Evolutionary conservation across 345 rosid genomes (phyloP), one percentile per base, ranked within the genome.

Genomic region (Mangifera indica): DNA sequence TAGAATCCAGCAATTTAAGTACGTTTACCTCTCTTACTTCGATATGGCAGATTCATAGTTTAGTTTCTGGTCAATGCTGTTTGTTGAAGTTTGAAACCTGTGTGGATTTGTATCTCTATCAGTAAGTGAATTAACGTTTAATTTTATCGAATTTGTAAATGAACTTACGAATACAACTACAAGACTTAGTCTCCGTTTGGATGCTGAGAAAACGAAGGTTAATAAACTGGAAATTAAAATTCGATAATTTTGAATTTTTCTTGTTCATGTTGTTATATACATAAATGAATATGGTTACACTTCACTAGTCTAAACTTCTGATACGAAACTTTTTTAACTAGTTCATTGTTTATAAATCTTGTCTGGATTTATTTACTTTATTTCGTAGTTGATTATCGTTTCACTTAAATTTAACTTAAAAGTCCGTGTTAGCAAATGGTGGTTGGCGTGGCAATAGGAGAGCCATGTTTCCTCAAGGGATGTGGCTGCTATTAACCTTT

Each of bases 141-240:
- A 48, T 26, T 70, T 70, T 48, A 17, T 69, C 4, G 53, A 49
- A 45, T 10, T 25, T 24, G 18, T 22, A 55, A 60, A 26, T 72
- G 17, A 48, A 40, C 13, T 7, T 10, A 15, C 22, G 66, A 66
- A 37, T 42, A 48, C 59, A 14, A 66, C 24, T 42, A 48, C 59
- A 14, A 15, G 57, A 64, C 69, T 69, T 73, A 37, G 15, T 7
- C 10, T 62, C 34, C 60, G 73, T 68, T 72, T 72, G 73, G 60
- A 55, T 59, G 60, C 44, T 42, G 51, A 66, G 37, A 59, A 13
- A 77, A 62, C 34, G 63, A 25, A 58, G 48, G 46, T 18, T 7
- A 26, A 10, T 20, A 4, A 37, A 37, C 1, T 37, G 49, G 60
- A 13, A 49, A 32, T 54, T 54, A 37, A 53, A 11, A 53, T 74